Evolutionary conservation across 2,329 filamentous ascomycete genomes (phyloP).

Genomic region (Colletotrichum liriopes): DNA sequence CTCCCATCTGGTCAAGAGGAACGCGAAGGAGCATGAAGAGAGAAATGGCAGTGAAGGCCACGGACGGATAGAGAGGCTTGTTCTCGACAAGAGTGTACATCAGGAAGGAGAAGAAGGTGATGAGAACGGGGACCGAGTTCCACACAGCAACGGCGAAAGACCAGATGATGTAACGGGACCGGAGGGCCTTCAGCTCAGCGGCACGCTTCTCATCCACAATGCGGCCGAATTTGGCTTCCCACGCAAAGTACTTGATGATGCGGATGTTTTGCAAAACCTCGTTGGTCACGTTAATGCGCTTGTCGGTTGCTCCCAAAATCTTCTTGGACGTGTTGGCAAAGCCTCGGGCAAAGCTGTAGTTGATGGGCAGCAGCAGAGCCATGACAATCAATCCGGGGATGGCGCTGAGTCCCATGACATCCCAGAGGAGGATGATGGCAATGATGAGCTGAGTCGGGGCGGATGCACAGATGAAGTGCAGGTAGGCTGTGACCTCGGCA

Average conservation of each 20-base stretch:
- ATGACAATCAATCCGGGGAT: constrained; percentile 95
- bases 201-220: constrained; percentile 91
- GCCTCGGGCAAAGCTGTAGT: constrained; percentile 88
- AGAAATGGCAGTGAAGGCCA: constrained; percentile 96
- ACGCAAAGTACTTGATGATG: constrained; percentile 99
- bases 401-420: constrained; percentile 91
- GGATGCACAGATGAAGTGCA: constrained; percentile 95
- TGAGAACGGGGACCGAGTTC: constrained; percentile 95
- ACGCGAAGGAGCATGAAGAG: constrained; percentile 95
- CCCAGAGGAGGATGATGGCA: constrained; percentile 86
- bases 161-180: constrained; percentile 91
- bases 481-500: constrained; percentile 91
- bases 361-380: constrained; percentile 89
- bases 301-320: constrained; percentile 94
- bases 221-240: constrained; percentile 91
- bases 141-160: constrained; percentile 92
- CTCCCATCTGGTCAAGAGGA: constrained; percentile 93
- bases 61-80: constrained; percentile 90
- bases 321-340: constrained; percentile 91
- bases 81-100: constrained; percentile 92
- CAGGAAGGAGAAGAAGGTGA: constrained; percentile 96
- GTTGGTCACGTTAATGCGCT: constrained; percentile 95
- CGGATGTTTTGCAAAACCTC: constrained; percentile 97
- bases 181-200: constrained; percentile 83
- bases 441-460: constrained; percentile 91